Conservation (phyloP, 768 basidiomycete species). For the Mycena olivaceomarginata region DNA sequence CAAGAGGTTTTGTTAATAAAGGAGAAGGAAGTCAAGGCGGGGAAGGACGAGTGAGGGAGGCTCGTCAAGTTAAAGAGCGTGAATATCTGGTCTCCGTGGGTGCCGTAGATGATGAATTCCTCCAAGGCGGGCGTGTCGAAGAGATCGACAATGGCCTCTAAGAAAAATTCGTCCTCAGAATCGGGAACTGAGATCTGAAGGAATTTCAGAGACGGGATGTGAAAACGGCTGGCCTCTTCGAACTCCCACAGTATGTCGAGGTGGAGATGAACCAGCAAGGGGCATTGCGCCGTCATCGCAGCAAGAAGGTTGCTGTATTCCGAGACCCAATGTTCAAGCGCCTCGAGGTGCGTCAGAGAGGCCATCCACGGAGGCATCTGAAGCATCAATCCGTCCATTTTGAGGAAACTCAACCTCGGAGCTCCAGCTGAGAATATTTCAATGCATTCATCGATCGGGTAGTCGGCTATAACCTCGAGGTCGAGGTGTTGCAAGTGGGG, state of each 20-base stretch:
- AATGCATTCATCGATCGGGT: not conserved
- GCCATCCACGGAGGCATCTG: not conserved
- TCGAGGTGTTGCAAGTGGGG: not conserved
- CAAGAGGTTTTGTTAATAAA: not conserved
- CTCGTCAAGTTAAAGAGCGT: not conserved
- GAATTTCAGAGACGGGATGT: constrained; percentile 2
- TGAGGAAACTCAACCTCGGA: not conserved
- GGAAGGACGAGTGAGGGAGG: not conserved
- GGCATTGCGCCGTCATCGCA: not conserved
- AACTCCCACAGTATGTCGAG: not conserved
- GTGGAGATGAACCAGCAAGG: not conserved
- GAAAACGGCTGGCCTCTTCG: not conserved
- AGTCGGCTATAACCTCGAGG: not conserved
- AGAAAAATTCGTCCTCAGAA: not conserved
- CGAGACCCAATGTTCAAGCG: too few relatives aligned
- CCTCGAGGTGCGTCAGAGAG: not conserved
- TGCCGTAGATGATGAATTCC: not conserved
- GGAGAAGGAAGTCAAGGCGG: not conserved
- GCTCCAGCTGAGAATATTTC: not conserved
- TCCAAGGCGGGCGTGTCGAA: not conserved
- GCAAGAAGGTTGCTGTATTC: not conserved
- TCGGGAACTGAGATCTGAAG: not conserved
- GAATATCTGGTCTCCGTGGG: constrained; percentile 8
- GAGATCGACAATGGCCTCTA: not conserved
- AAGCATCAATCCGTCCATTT: not conserved